Conservation (phyloP, 352 stramenopile species). For the Phytophthora macrochlamydospora region DNA sequence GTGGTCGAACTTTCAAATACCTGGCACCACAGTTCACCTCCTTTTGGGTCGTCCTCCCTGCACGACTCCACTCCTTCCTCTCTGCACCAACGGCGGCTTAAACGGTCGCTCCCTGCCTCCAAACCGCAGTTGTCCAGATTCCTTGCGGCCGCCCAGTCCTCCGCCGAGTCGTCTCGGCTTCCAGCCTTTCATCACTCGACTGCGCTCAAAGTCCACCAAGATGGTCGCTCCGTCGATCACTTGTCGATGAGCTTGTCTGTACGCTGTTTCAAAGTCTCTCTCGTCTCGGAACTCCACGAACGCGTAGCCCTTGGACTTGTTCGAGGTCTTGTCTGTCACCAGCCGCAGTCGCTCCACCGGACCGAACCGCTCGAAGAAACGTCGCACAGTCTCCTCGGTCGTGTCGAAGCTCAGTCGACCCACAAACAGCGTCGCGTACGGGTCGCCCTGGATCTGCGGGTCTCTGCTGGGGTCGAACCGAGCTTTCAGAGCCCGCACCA, state of each 20-base stretch:
- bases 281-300: conserved; percentile 78
- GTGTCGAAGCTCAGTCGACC: conserved; percentile 64
- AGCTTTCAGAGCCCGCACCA: conserved; percentile 52
- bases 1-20: too few species aligned
- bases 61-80: too few species aligned
- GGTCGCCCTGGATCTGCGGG: conserved; percentile 65
- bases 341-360: conserved; percentile 56
- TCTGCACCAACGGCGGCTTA: conserved; percentile 35
- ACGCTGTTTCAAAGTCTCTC: conserved; percentile 61
- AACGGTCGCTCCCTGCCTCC: conserved; percentile 79
- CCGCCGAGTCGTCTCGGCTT: conserved; percentile 80
- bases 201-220: conserved; percentile 81
- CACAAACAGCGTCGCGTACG: conserved; percentile 77
- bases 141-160: conserved; percentile 75
- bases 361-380: conserved; percentile 57
- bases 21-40: too few species aligned
- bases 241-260: conserved; percentile 53
- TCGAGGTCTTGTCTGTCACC: conserved; percentile 66
- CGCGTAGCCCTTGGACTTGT: conserved; percentile 76
- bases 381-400: conserved; percentile 48
- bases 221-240: conserved; percentile 66
- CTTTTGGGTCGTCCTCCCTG: too few species aligned
- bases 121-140: conserved; percentile 86
- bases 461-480: conserved; percentile 63
- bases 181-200: conserved; percentile 80